Conservation (phyloP, 345 rosid species). For the Brassica carinata region DNA sequence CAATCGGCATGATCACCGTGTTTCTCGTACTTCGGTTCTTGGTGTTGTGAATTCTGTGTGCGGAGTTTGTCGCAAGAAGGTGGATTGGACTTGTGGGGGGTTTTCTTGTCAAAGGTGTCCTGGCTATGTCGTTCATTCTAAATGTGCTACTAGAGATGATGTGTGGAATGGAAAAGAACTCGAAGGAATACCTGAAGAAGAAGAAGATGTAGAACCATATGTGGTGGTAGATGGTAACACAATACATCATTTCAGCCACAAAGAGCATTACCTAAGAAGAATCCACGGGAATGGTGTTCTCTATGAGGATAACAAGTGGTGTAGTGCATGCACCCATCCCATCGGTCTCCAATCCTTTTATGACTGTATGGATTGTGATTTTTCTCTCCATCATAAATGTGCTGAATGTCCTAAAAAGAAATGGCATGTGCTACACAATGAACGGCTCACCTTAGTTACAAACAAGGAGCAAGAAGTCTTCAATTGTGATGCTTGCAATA, state of each 20-base stretch:
- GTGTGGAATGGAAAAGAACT: background rate
- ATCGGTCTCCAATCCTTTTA: background rate
- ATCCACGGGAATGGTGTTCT: background rate
- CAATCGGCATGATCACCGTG: background rate
- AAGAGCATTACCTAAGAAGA: background rate
- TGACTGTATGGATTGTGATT: background rate
- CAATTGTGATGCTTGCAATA: fast-evolving
- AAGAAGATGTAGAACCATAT: background rate
- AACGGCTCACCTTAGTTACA: background rate
- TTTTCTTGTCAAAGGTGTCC: no score
- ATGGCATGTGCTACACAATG: background rate
- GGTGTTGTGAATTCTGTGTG: background rate
- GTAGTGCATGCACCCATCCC: background rate
- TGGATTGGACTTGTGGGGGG: background rate
- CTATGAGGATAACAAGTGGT: background rate
- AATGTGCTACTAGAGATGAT: background rate
- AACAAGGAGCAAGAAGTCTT: background rate
- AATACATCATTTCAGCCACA: background rate
- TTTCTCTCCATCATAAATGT: background rate
- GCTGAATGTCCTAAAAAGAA: background rate
- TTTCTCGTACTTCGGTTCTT: background rate
- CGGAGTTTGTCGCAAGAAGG: background rate
- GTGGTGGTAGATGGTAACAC: background rate
- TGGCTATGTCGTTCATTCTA: no score
- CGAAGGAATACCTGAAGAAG: background rate